Conservation (phyloP, 1,139 yeast genomes). For the Lizanozyma gosingica region DNA sequence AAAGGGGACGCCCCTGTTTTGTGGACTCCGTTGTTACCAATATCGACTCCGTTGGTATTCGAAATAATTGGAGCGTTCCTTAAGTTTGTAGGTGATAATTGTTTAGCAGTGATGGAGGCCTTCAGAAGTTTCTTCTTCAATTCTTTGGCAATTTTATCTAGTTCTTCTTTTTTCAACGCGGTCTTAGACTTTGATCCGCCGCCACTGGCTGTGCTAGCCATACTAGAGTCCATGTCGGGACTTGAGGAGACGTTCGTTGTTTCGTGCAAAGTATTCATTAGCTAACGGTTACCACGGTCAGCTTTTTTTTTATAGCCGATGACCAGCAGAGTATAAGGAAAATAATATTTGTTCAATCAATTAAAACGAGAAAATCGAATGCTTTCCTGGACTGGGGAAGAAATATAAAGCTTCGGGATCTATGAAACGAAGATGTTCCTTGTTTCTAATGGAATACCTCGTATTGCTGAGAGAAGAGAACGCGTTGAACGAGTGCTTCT, state of each 20-base stretch:
- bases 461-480: too few species aligned
- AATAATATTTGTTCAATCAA: too few species aligned
- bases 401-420: too few species aligned
- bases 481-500: too few species aligned
- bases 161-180: conserved; percentile 36
- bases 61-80: conserved; percentile 5
- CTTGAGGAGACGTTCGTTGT: background rate
- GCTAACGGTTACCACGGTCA: too few species aligned
- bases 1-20: conserved; percentile 10
- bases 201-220: background rate
- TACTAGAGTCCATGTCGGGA: background rate
- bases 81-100: conserved; percentile 19
- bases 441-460: too few species aligned
- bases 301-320: too few species aligned
- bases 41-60: background rate
- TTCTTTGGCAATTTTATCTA: conserved; percentile 39
- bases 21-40: conserved; percentile 1
- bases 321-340: too few species aligned
- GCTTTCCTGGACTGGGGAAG: too few species aligned
- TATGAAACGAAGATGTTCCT: too few species aligned
- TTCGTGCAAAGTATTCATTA: background rate
- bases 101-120: conserved; percentile 41
- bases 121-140: conserved; percentile 34
- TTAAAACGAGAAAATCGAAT: too few species aligned
- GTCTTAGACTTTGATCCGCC: conserved; percentile 19